Conservation (phyloP, 768 basidiomycete genomes). For the Psilocybe sp. region DNA sequence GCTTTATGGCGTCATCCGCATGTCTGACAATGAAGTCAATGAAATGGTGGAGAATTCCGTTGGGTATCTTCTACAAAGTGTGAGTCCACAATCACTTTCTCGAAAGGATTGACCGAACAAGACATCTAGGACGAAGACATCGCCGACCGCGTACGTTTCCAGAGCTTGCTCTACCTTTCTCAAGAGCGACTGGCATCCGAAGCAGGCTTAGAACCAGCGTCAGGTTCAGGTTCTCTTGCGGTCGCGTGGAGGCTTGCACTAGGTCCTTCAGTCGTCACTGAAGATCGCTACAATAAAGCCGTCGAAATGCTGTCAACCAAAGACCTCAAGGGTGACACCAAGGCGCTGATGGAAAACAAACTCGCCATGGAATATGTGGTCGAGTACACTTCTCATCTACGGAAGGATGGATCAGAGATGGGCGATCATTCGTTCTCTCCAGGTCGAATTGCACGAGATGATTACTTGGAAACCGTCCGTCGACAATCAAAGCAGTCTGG, state of each 20-base stretch:
- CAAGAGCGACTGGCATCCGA: constrained; percentile 19
- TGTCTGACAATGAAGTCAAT: constrained; percentile 22
- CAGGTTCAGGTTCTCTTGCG: constrained; percentile 16
- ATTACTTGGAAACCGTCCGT: constrained; percentile 18
- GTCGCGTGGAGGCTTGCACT: constrained; percentile 17
- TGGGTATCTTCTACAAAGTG: constrained; percentile 18
- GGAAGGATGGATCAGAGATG: constrained; percentile 9
- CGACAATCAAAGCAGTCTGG: constrained; percentile 13
- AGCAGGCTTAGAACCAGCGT: constrained; percentile 15
- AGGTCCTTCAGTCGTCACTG: constrained; percentile 20
- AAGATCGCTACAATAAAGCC: constrained; percentile 19
- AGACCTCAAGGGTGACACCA: constrained; percentile 4
- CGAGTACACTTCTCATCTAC: constrained; percentile 6
- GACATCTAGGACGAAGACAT: constrained; percentile 18
- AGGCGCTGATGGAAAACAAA: constrained; percentile 5
- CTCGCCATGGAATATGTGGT: constrained; percentile 11
- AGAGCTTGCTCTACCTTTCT: constrained; percentile 18
- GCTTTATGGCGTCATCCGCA: constrained; percentile 16
- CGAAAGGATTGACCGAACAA: background rate
- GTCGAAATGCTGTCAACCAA: constrained; percentile 13
- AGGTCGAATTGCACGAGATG: constrained; percentile 7
- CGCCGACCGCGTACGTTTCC: constrained; percentile 22
- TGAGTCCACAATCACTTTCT: constrained; percentile 2
- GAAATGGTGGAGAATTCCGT: constrained; percentile 21
- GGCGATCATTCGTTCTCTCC: constrained; percentile 6